Evolutionary conservation across 1,284 basidiomycete species (phyloP).

Genomic region (Heterobasidion annosum): DNA sequence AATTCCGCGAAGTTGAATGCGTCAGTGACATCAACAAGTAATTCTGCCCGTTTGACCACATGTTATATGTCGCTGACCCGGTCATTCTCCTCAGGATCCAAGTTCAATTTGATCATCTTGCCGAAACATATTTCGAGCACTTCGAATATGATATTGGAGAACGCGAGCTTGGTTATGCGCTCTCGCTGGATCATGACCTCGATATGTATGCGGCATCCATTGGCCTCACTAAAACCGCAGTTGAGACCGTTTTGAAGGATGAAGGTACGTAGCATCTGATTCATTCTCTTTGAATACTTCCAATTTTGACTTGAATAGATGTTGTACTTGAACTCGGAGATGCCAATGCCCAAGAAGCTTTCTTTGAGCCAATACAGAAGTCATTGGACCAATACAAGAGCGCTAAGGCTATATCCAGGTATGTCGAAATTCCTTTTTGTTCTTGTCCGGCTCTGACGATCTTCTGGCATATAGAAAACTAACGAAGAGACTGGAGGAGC

Average conservation of each 20-base stretch:
- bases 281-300: background rate
- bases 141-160: constrained; percentile 84
- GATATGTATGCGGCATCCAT: constrained; percentile 89
- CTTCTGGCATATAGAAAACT: constrained; percentile 58
- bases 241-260: constrained; percentile 67
- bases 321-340: constrained; percentile 65
- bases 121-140: constrained; percentile 75
- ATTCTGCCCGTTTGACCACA: constrained; percentile 15
- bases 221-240: constrained; percentile 78
- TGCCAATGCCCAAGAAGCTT: constrained; percentile 58
- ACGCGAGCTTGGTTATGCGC: constrained; percentile 76
- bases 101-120: constrained; percentile 85
- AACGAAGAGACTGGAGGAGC: constrained; percentile 74
- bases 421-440: constrained; percentile 15
- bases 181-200: constrained; percentile 80
- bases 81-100: constrained; percentile 51
- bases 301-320: constrained; percentile 33
- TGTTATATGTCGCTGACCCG: background rate
- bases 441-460: constrained; percentile 2
- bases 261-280: constrained; percentile 43
- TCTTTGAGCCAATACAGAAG: constrained; percentile 76
- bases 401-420: constrained; percentile 78
- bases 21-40: constrained; percentile 83
- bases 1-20: constrained; percentile 90
- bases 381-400: constrained; percentile 75